Evolutionary conservation across 2,329 filamentous ascomycete species (phyloP).

Genomic region (Aspergillus sp.): DNA sequence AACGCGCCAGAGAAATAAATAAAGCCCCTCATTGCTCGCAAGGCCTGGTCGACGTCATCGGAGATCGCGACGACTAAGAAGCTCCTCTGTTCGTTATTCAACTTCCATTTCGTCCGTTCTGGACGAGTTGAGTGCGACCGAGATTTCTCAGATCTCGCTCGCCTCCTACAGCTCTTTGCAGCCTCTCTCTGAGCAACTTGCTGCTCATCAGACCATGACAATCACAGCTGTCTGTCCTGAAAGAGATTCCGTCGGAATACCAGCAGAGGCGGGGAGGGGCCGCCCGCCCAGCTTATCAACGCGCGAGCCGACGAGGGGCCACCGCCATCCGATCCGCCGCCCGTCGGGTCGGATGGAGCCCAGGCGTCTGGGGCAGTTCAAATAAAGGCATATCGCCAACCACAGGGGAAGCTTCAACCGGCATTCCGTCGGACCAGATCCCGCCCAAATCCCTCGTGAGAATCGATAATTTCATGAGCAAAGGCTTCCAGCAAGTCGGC

Average conservation of each 20-base stretch:
- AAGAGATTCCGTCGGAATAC: constrained; percentile 1
- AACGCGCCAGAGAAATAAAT: neutral
- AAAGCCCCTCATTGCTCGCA: neutral
- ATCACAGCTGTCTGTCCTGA: neutral
- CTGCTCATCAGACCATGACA: neutral
- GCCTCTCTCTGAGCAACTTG: neutral
- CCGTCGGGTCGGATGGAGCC: constrained; percentile 25
- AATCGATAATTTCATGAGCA: constrained; percentile 16
- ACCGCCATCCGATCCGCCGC: constrained; percentile 19
- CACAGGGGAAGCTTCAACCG: constrained; percentile 12
- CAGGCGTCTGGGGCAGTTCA: neutral
- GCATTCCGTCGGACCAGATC: constrained; percentile 17
- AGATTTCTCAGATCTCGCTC: neutral
- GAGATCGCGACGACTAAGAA: neutral
- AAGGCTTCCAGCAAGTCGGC: constrained; percentile 28
- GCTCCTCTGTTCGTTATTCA: neutral
- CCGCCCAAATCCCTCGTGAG: constrained; percentile 19
- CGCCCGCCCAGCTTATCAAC: constrained; percentile 10
- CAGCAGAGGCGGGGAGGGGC: neutral
- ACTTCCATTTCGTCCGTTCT: neutral
- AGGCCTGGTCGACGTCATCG: neutral
- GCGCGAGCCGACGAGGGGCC: constrained; percentile 15
- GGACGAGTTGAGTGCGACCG: neutral
- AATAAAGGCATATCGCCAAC: neutral
- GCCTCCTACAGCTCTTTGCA: neutral